Evolutionary conservation across 306 rosid genomes (phyloP).

Genomic region (Cicer pinnatifidum): DNA sequence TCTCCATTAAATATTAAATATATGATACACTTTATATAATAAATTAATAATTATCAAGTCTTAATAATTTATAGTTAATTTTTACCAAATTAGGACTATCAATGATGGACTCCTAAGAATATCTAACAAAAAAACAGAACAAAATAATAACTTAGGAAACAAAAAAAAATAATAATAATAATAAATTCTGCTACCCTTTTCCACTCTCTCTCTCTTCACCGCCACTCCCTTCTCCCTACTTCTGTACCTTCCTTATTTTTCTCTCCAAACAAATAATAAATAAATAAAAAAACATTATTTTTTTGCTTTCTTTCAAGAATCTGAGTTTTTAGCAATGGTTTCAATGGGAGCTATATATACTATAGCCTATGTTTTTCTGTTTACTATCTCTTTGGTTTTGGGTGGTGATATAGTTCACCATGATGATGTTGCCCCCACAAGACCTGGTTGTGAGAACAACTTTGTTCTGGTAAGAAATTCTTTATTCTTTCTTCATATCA

Average conservation of each 20-base stretch:
- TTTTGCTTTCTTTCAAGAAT: slow-evolving; percentile 13
- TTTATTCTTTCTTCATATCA: slow-evolving; percentile 29
- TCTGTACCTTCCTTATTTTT: slow-evolving; percentile 45
- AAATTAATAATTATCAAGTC: too few species aligned
- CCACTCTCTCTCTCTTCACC: slow-evolving; percentile 38
- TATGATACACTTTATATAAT: too few species aligned
- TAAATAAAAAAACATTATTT: too few species aligned
- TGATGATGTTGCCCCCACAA: slow-evolving; percentile 73
- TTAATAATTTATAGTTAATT: too few species aligned
- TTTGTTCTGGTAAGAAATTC: slow-evolving; percentile 80
- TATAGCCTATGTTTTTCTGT: slow-evolving; percentile 48
- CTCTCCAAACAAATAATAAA: slow-evolving; percentile 20
- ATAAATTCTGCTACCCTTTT: slow-evolving; percentile 13
- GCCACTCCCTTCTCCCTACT: slow-evolving; percentile 32
- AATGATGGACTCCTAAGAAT: too few species aligned
- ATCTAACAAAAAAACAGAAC: not conserved
- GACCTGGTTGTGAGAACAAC: slow-evolving; percentile 90
- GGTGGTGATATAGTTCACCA: slow-evolving; percentile 96
- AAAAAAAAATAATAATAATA: not conserved
- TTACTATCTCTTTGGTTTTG: slow-evolving; percentile 54
- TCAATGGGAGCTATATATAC: slow-evolving; percentile 48
- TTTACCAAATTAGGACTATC: too few species aligned
- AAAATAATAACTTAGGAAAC: slow-evolving; percentile 42
- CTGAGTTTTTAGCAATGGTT: slow-evolving; percentile 51
- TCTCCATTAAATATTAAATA: too few species aligned